These are phyloP conservation scores for Primulina eburnea DNA, from an alignment of 257 asterid genomes.

Conservation along the genomic window DNA sequence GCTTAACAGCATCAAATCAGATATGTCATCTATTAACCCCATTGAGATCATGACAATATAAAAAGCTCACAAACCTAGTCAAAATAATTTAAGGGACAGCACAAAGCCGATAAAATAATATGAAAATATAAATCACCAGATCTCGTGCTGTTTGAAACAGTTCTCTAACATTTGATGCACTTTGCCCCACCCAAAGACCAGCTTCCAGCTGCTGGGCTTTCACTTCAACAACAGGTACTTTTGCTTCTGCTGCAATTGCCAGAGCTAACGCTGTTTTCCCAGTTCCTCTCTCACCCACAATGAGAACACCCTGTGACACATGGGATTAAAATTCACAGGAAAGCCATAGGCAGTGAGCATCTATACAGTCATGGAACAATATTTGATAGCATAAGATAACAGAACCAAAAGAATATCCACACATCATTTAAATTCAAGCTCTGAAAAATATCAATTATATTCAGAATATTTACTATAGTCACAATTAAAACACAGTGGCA, in stretches of 20 bases:
- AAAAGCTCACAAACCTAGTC: constrained; percentile 1
- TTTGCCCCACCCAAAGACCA: constrained; percentile 97
- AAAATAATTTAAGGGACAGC: constrained; percentile 13
- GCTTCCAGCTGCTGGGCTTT: constrained; percentile 92
- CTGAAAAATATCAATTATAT: not conserved
- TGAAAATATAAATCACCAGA: constrained; percentile 57
- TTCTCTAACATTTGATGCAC: constrained; percentile 96
- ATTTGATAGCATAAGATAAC: not conserved
- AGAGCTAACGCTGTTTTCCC: constrained; percentile 95
- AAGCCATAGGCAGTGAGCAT: constrained; percentile 19
- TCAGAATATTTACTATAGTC: not conserved
- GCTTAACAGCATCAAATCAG: constrained; percentile 1
- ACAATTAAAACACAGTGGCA: not conserved
- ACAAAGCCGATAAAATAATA: constrained; percentile 15
- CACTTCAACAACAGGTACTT: constrained; percentile 91
- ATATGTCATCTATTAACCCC: constrained; percentile 9
- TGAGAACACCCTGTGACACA: constrained; percentile 82
- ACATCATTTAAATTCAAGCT: constrained; percentile 14
- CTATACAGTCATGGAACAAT: constrained; percentile 8
- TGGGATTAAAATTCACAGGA: constrained; percentile 25
- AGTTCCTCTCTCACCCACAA: constrained; percentile 98
- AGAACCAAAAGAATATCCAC: constrained; percentile 15
- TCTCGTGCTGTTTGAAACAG: constrained; percentile 96
- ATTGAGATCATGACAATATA: not conserved
- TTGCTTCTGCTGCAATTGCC: constrained; percentile 98